Conservation (phyloP, 2,329 filamentous ascomycete species). For the Trichoderma sp. region DNA sequence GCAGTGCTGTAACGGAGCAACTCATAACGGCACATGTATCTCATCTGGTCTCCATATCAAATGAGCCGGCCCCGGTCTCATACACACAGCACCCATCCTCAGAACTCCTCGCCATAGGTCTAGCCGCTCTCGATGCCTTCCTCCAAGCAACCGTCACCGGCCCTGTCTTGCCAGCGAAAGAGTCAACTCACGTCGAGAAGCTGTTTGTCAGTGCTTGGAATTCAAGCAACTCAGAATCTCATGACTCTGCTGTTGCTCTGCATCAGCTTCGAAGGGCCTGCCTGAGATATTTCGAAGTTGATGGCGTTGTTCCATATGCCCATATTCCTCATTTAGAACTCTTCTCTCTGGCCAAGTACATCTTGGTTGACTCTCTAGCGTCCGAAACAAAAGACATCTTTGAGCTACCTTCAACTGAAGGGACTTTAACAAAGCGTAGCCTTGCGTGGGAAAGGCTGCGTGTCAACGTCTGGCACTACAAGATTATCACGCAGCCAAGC, state of each 20-base stretch:
- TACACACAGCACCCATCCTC: background rate
- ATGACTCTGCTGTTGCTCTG: slow-evolving; percentile 23
- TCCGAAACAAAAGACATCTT: slow-evolving; percentile 27
- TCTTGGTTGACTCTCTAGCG: slow-evolving; percentile 38
- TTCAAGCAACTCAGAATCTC: background rate
- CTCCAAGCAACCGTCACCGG: slow-evolving; percentile 86
- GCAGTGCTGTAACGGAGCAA: slow-evolving; percentile 8
- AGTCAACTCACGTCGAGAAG: slow-evolving; percentile 31
- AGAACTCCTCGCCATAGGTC: slow-evolving; percentile 29
- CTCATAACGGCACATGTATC: slow-evolving; percentile 18
- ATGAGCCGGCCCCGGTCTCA: background rate
- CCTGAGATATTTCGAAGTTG: slow-evolving; percentile 67
- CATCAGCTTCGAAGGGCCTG: slow-evolving; percentile 53
- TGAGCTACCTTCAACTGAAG: slow-evolving; percentile 26
- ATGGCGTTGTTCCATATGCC: slow-evolving; percentile 83
- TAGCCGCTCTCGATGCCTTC: slow-evolving; percentile 64
- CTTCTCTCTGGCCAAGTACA: slow-evolving; percentile 66
- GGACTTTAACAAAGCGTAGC: slow-evolving; percentile 46
- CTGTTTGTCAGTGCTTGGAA: slow-evolving; percentile 42
- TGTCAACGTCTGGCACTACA: slow-evolving; percentile 67
- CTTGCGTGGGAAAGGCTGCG: slow-evolving; percentile 65
- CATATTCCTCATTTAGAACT: slow-evolving; percentile 82
- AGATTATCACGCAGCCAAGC: slow-evolving; percentile 56
- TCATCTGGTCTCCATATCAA: background rate
- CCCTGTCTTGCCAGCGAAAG: slow-evolving; percentile 58